Base-by-base conservation (phyloP, 164 flowering plant genomes). In the Nelumbo lutea region DNA sequence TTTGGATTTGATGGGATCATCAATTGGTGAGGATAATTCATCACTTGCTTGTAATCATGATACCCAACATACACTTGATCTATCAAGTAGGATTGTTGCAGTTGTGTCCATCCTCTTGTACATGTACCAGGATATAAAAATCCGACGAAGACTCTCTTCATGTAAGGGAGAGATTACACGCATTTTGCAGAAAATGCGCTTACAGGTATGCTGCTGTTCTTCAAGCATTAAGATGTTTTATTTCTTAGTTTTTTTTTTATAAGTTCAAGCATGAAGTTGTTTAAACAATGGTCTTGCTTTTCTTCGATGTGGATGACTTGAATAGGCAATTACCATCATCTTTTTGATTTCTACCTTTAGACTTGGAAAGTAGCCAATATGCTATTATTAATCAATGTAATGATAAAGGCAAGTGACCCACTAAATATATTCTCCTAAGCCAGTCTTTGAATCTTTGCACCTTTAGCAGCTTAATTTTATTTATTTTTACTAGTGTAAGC, bases 111-210 rank as follows among this genome's bases (percentile, higher is more conserved):
- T 81, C 61, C 73, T 88, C 57, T 47, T 72, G 39, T 74, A 66
- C 74, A 82, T 92, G 84, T 76, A 72, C 61, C 72, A 73, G 75
- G 90, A 90, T 68, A 70, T 42, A 27, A 84, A 82, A 70, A 41
- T 85, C 14, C 79, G 64, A 64, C 64, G 62, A 61, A 68, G 74
- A 46, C 76, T 91, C 57, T 75, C 77, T 64, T 73, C 75, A 9
- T 85, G 77, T 79, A 78, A 73, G 77, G 56, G 69, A 47, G 85
- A 81, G 72, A 75, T 87, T 53, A 80, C 77, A 66, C 61, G 14
- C 59, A 75, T 90, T 46, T 72, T 82, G 52, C 80, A 79, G 57
- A 79, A 52, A 13, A 72, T 87, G 59, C 73, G 46, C 61, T 41
- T 85, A 64, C 83, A 83, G 93, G 97, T 89, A 79, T 44, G 27